Conservation (phyloP, 495 filamentous ascomycete genomes). For the Aspergillus avenaceus region DNA sequence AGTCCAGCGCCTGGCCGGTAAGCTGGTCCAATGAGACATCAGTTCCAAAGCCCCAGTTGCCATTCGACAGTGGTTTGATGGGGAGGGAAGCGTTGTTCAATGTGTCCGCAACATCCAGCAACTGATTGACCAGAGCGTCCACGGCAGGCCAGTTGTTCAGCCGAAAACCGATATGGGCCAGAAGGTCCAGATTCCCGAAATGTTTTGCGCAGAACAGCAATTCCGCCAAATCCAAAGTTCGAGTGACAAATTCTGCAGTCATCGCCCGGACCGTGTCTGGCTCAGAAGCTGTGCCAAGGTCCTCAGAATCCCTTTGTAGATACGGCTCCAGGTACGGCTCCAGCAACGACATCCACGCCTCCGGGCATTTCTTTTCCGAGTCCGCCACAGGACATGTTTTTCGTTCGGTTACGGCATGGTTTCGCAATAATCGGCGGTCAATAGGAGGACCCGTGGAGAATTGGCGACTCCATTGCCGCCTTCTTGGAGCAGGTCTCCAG, state of each 20-base stretch:
- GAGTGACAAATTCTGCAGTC: constrained; percentile 15
- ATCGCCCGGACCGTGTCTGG: constrained; percentile 9
- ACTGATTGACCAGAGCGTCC: constrained; percentile 29
- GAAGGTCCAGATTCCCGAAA: constrained; percentile 25
- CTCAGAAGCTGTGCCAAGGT: not conserved
- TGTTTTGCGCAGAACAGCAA: constrained; percentile 25
- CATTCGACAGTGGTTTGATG: constrained; percentile 14
- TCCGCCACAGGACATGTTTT: constrained; percentile 11
- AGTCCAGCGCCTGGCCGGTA: constrained; percentile 12
- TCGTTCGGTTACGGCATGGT: not conserved
- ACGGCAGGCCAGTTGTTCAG: constrained; percentile 42
- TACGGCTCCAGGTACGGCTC: constrained; percentile 39
- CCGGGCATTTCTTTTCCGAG: constrained; percentile 10
- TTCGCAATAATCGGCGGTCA: constrained; percentile 4
- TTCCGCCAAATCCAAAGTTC: constrained; percentile 19
- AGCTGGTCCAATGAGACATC: constrained; percentile 29
- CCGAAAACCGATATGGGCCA: constrained; percentile 41
- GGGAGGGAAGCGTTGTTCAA: constrained; percentile 9
- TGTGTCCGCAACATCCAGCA: constrained; percentile 33
- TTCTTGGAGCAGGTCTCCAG: constrained; percentile 7
- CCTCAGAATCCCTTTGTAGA: constrained; percentile 21
- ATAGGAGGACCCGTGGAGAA: constrained; percentile 10
- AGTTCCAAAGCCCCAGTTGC: constrained; percentile 20
- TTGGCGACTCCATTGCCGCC: constrained; percentile 21
- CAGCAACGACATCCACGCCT: constrained; percentile 41